These are phyloP conservation scores for Eucalyptus camaldulensis DNA, from an alignment of 345 rosid species.

Conservation along the genomic window DNA sequence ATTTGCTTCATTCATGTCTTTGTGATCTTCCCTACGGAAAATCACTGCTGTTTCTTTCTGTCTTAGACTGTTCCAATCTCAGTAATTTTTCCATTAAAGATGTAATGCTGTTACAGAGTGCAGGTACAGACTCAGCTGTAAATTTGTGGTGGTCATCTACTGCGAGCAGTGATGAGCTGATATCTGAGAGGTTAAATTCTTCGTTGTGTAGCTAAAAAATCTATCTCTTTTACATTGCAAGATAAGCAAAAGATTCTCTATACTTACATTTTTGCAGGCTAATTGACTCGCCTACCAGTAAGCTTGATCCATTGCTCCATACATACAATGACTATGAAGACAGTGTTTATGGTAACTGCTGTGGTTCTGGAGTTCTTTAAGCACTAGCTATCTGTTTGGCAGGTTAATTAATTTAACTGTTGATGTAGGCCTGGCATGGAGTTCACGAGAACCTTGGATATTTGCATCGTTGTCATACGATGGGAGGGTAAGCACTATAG, in stretches of 20 bases:
- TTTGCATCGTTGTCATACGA: slow-evolving; percentile 89
- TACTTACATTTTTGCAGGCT: slow-evolving; percentile 5
- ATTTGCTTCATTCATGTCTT: neutral
- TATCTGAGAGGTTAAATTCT: slow-evolving; percentile 38
- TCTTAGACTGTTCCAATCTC: neutral
- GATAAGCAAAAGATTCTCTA: neutral
- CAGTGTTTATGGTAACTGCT: slow-evolving; percentile 61
- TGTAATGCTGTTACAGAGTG: slow-evolving; percentile 42
- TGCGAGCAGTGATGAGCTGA: slow-evolving; percentile 21
- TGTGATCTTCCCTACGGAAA: neutral
- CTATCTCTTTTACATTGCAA: neutral
- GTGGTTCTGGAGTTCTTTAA: neutral
- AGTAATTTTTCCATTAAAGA: neutral
- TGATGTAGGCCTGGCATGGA: slow-evolving; percentile 80
- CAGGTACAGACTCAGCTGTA: slow-evolving; percentile 86
- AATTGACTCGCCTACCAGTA: slow-evolving; percentile 18
- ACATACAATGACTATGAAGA: slow-evolving; percentile 85
- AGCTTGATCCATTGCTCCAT: slow-evolving; percentile 34
- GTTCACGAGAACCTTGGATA: slow-evolving; percentile 78
- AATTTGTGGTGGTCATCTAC: slow-evolving; percentile 72
- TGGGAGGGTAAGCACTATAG: slow-evolving; percentile 62
- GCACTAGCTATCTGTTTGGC: neutral
- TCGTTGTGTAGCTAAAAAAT: neutral
- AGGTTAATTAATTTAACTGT: neutral
- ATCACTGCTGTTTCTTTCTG: neutral